phyloP scores from a whole-genome alignment of 2,329 filamentous ascomycete genomes.

The Simplicillium aogashimaense region DNA sequence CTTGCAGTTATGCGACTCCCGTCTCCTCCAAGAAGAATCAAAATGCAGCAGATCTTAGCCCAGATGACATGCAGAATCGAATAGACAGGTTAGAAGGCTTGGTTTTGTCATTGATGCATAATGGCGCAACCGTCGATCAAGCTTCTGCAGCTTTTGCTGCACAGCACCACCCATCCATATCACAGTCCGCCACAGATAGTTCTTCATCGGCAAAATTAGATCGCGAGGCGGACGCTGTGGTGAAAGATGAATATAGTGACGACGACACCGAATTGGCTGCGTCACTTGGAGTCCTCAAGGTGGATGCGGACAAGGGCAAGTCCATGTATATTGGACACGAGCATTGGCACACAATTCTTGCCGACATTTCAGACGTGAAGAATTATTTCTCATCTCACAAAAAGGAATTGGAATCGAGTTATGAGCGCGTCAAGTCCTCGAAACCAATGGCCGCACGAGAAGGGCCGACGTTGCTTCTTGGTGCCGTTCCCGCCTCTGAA shows the following conservation, averaged over 20 bases:
- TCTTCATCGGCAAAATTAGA: slow-evolving; percentile 39
- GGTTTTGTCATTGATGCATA: slow-evolving; percentile 90
- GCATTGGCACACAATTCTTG: slow-evolving; percentile 72
- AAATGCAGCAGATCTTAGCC: slow-evolving; percentile 48
- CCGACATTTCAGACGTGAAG: slow-evolving; percentile 85
- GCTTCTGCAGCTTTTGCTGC: slow-evolving; percentile 22
- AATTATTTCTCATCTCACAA: slow-evolving; percentile 81
- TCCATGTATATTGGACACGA: slow-evolving; percentile 74
- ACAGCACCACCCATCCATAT: slow-evolving; percentile 19
- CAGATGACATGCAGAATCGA: slow-evolving; percentile 97
- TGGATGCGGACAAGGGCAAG: slow-evolving; percentile 67
- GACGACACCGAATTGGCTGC: slow-evolving; percentile 58
- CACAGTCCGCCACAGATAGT: slow-evolving; percentile 30
- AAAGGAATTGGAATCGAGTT: slow-evolving; percentile 77
- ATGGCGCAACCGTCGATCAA: slow-evolving; percentile 48
- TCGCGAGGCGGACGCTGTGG: slow-evolving; percentile 45
- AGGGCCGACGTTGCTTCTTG: slow-evolving; percentile 71
- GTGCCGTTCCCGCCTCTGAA: slow-evolving; percentile 60
- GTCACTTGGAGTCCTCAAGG: slow-evolving; percentile 73
- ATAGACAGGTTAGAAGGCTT: slow-evolving; percentile 91
- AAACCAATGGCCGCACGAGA: slow-evolving; percentile 50
- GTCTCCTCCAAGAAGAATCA: slow-evolving; percentile 63
- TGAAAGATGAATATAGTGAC: slow-evolving; percentile 55
- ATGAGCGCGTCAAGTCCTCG: slow-evolving; percentile 62
- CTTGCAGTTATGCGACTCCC: slow-evolving; percentile 77